Conservation (phyloP, 805 yeast genomes). For the Metschnikowia baotianmanensis region DNA sequence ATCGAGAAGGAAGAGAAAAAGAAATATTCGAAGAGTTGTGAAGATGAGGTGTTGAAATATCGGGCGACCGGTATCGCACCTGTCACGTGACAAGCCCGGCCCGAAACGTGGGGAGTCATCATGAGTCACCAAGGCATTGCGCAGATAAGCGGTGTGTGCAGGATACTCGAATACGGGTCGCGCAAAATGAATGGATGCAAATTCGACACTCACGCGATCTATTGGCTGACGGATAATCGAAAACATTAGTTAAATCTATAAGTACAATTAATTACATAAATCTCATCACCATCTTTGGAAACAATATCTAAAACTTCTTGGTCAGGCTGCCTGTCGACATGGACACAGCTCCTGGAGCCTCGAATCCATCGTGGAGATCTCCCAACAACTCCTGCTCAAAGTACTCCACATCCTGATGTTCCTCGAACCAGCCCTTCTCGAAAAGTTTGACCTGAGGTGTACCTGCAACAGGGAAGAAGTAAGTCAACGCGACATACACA, state of each 20-base stretch:
- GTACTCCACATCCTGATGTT: constrained; percentile 61
- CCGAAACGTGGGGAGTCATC: constrained; percentile 6
- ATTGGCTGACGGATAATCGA: not conserved
- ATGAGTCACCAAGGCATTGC: constrained; percentile 8
- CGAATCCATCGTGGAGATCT: constrained; percentile 22
- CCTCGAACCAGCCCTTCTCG: constrained; percentile 61
- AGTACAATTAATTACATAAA: too few species aligned
- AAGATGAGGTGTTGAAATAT: too few species aligned
- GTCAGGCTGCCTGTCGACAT: constrained; percentile 8
- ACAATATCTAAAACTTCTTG: not conserved
- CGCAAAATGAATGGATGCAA: not conserved
- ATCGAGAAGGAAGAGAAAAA: not conserved
- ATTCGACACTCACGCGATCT: not conserved
- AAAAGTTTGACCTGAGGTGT: constrained; percentile 35
- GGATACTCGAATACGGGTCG: too few species aligned
- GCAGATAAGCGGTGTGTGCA: too few species aligned
- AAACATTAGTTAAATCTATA: too few species aligned
- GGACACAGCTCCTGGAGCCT: constrained; percentile 13
- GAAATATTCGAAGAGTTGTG: too few species aligned
- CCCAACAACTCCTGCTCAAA: constrained; percentile 47
- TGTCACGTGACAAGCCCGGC: constrained; percentile 6
- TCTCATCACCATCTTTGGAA: too few species aligned
- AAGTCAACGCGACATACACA: constrained; percentile 52
- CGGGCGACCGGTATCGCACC: too few species aligned
- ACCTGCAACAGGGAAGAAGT: constrained; percentile 51